A percentile compares a stretch with the other conserved stretches of the same genome.
Conservation (phyloP, 352 stramenopile species). For the Phytophthora macrochlamydospora region DNA sequence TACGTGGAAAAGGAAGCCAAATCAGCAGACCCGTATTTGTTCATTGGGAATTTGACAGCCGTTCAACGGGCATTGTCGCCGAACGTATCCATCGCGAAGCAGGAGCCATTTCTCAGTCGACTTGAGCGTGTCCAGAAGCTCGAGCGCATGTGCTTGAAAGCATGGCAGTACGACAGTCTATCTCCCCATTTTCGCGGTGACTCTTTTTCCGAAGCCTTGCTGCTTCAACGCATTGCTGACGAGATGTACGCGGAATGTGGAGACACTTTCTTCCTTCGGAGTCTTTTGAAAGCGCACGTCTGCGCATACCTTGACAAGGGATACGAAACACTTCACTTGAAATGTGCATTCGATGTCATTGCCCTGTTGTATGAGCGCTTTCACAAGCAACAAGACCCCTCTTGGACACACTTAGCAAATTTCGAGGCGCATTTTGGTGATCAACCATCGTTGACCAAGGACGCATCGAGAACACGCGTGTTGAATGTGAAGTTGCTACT, state of each 20-base stretch:
- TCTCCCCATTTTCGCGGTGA: conserved; percentile 35
- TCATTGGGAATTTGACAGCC: conserved; percentile 37
- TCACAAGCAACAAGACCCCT: conserved; percentile 21
- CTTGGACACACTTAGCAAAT: conserved; percentile 7
- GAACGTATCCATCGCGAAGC: conserved; percentile 34
- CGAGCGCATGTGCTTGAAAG: conserved; percentile 66
- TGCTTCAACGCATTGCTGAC: conserved; percentile 59
- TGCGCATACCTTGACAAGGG: conserved; percentile 39
- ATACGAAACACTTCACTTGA: conserved; percentile 46
- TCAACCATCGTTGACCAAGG: neutral
- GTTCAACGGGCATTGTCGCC: conserved; percentile 42
- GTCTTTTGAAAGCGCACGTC: conserved; percentile 55
- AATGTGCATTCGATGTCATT: conserved; percentile 33
- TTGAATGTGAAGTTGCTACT: conserved; percentile 43
- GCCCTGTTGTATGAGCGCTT: conserved; percentile 46
- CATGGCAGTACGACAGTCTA: conserved; percentile 59
- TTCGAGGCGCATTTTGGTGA: conserved; percentile 14
- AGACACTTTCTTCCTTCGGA: conserved; percentile 63
- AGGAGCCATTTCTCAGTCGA: conserved; percentile 44
- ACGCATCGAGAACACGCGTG: neutral
- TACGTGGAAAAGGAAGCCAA: conserved; percentile 20
- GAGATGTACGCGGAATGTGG: conserved; percentile 46
- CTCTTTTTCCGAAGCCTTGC: conserved; percentile 54
- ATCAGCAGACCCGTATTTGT: neutral
- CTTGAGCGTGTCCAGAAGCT: conserved; percentile 60